These are phyloP conservation scores for Aspergillus nidulans DNA, from an alignment of 495 filamentous ascomycete species.

Conservation along the genomic window DNA sequence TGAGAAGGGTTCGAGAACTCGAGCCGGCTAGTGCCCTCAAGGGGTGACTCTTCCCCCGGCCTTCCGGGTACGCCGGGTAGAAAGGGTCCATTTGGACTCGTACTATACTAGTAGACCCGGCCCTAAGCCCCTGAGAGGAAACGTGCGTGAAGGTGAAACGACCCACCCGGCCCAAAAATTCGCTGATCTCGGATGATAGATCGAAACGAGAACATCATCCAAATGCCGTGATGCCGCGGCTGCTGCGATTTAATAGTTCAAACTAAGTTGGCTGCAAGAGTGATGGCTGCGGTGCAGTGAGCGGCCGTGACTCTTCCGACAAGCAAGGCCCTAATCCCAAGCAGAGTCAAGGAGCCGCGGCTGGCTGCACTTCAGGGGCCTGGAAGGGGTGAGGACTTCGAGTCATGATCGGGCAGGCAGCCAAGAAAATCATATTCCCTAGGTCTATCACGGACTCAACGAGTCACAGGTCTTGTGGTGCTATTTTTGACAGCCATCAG, in stretches of 20 bases:
- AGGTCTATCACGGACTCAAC: neutral
- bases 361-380: no score
- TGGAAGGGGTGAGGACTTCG: no score
- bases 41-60: neutral
- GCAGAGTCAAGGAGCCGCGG: no score
- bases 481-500: neutral
- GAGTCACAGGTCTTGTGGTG: neutral
- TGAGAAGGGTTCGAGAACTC: neutral
- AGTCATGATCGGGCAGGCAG: no score
- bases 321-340: no score
- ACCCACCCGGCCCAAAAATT: neutral
- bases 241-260: no score
- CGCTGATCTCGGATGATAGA: neutral
- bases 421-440: no score
- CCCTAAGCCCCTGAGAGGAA: neutral
- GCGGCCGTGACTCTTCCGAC: no score
- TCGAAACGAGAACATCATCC: neutral
- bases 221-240: neutral
- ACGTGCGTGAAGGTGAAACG: neutral
- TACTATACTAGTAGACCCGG: no score
- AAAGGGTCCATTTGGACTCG: neutral
- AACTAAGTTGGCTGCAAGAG: no score
- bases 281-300: no score
- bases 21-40: neutral
- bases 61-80: neutral